phyloP scores from a whole-genome alignment of 345 rosid species.

The Eucalyptus sp. region DNA sequence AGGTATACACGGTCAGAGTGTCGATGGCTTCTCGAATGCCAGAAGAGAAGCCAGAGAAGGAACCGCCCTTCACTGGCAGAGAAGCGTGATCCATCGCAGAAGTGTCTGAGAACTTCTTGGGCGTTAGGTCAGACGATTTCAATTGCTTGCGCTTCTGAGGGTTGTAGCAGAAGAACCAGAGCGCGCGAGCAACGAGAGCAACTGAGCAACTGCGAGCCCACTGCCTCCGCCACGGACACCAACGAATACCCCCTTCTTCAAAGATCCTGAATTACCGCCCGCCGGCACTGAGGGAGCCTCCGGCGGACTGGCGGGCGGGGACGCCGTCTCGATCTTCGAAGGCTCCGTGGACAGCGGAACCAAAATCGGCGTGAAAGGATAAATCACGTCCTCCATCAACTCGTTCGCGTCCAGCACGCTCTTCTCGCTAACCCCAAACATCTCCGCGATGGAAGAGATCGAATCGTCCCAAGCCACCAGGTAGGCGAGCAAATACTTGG shows the following conservation, averaged over 20 bases:
- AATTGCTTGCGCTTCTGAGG: neutral
- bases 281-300: neutral
- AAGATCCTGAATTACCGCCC: slow-evolving; percentile 13
- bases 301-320: slow-evolving; percentile 2
- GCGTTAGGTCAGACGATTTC: neutral
- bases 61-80: neutral
- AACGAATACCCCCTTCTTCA: slow-evolving; percentile 41
- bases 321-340: slow-evolving; percentile 2
- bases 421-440: slow-evolving; percentile 25
- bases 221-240: slow-evolving; percentile 48
- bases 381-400: slow-evolving; percentile 18
- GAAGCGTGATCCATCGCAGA: slow-evolving; percentile 9
- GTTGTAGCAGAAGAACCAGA: slow-evolving; percentile 15
- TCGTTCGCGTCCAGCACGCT: slow-evolving; percentile 39
- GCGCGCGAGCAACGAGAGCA: slow-evolving; percentile 3
- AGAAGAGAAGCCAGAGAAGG: slow-evolving; percentile 24
- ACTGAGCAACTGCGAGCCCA: slow-evolving; percentile 17
- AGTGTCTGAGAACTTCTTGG: slow-evolving; percentile 8
- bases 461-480: too few species aligned
- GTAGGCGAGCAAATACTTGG: too few species aligned
- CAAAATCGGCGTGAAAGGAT: slow-evolving; percentile 48
- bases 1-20: slow-evolving; percentile 51
- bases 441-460: slow-evolving; percentile 22
- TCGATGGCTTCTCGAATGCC: slow-evolving; percentile 42
- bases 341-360: slow-evolving; percentile 55